A percentile compares a stretch with the other conserved stretches of the same genome.
These are phyloP conservation scores for Trapa bicornis DNA, from an alignment of 345 rosid species.

Conservation along the genomic window DNA sequence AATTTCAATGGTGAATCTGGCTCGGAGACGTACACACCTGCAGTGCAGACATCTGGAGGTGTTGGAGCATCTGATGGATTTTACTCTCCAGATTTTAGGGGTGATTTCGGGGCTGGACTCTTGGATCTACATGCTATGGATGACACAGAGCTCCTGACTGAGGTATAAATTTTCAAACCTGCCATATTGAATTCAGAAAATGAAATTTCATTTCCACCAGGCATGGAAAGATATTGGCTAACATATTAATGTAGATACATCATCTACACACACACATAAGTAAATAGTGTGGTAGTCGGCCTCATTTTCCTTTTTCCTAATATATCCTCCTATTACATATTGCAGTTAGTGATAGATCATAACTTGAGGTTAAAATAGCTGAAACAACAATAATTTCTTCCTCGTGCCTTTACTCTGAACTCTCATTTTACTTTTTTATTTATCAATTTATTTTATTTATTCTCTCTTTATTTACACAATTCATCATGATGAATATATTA, in stretches of 20 bases:
- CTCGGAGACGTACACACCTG: conserved; percentile 57
- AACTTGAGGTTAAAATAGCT: too few relatives aligned
- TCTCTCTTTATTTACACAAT: too few relatives aligned
- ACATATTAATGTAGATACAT: not conserved
- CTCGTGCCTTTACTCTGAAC: too few relatives aligned
- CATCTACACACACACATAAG: too few relatives aligned
- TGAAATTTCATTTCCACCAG: conserved; percentile 1
- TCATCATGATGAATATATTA: too few relatives aligned
- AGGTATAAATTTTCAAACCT: conserved; percentile 37
- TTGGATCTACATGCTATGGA: conserved; percentile 98
- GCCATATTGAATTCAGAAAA: not conserved
- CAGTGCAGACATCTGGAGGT: conserved; percentile 54
- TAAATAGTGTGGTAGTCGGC: too few relatives aligned
- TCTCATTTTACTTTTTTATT: too few relatives aligned
- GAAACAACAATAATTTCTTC: too few relatives aligned
- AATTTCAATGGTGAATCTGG: conserved; percentile 90
- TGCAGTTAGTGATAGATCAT: too few relatives aligned
- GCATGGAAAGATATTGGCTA: not conserved
- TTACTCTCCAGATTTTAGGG: conserved; percentile 85
- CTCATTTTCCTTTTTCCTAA: too few relatives aligned
- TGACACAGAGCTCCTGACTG: conserved; percentile 87
- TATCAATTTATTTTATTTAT: too few relatives aligned
- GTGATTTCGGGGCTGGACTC: conserved; percentile 98
- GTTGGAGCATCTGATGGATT: conserved; percentile 58
- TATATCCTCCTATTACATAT: too few relatives aligned